Evolutionary conservation across 345 rosid species (phyloP).

Genomic region (Angophora floribunda): DNA sequence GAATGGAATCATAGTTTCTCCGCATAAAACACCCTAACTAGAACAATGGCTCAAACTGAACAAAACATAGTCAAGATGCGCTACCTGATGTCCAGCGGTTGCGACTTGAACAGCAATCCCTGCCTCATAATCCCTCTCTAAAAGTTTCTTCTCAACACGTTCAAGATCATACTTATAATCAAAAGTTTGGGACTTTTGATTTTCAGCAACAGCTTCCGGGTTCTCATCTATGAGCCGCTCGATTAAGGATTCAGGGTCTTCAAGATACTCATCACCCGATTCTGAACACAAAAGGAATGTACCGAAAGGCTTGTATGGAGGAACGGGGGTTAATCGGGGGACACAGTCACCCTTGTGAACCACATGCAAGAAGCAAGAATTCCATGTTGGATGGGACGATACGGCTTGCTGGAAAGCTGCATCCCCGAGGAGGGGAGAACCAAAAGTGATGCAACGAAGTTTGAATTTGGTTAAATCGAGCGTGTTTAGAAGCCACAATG

Average conservation of each 20-base stretch:
- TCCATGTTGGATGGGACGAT: constrained; percentile 16
- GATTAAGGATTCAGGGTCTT: constrained; percentile 26
- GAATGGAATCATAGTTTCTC: neutral
- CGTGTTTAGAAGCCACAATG: constrained; percentile 40
- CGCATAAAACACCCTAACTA: neutral
- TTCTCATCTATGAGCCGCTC: constrained; percentile 4
- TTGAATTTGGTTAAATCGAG: constrained; percentile 1
- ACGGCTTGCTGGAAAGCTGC: constrained; percentile 18
- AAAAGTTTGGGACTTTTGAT: neutral
- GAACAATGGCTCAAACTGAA: neutral
- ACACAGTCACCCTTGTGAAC: constrained; percentile 16
- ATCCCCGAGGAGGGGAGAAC: constrained; percentile 52
- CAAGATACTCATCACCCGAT: constrained; percentile 23
- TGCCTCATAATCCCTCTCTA: neutral
- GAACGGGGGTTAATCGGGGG: neutral
- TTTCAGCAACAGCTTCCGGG: neutral
- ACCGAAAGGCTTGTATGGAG: constrained; percentile 42
- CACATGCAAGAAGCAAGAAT: constrained; percentile 51
- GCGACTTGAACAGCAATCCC: constrained; percentile 6
- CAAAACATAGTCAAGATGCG: neutral
- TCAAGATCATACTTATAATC: neutral
- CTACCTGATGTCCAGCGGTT: constrained; percentile 22
- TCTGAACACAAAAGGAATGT: constrained; percentile 35
- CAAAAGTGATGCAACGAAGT: constrained; percentile 50
- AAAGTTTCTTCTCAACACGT: neutral